These are phyloP conservation scores for Dactylis glomerata DNA, from an alignment of 176 grass and related monocot genomes.

Conservation along the genomic window DNA sequence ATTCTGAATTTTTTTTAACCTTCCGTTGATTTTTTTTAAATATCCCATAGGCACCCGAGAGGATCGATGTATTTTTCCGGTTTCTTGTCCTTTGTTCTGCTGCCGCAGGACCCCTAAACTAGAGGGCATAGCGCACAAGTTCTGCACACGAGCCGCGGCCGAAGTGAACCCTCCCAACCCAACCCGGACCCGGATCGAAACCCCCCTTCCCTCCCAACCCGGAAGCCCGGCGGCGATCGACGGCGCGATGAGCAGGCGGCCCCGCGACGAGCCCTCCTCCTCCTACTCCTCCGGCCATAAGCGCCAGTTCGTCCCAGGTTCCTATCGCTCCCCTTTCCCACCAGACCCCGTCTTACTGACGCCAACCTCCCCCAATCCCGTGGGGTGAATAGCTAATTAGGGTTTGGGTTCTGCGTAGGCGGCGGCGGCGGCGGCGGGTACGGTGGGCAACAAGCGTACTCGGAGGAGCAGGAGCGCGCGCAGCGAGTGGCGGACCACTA, in stretches of 20 bases:
- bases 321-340: neutral
- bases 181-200: neutral
- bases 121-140: neutral
- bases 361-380: neutral
- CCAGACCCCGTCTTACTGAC: neutral
- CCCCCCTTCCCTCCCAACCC: neutral
- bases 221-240: neutral
- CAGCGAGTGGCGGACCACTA: slow-evolving; percentile 86
- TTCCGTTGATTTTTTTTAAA: too few species aligned
- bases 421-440: slow-evolving; percentile 12
- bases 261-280: slow-evolving; percentile 40
- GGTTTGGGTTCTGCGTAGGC: slow-evolving; percentile 2
- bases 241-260: slow-evolving; percentile 47
- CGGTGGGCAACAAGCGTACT: slow-evolving; percentile 26
- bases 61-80: too few species aligned
- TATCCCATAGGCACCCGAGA: too few species aligned
- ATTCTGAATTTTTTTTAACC: too few species aligned
- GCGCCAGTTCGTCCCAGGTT: slow-evolving; percentile 50
- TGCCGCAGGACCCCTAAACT: too few species aligned
- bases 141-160: neutral
- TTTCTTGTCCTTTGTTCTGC: too few species aligned
- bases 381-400: slow-evolving; percentile 20
- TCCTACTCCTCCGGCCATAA: slow-evolving; percentile 32
- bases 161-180: neutral
- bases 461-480: slow-evolving; percentile 48